Evolutionary conservation across 1,284 basidiomycete species (phyloP).

Genomic region (Ustilago tritici): DNA sequence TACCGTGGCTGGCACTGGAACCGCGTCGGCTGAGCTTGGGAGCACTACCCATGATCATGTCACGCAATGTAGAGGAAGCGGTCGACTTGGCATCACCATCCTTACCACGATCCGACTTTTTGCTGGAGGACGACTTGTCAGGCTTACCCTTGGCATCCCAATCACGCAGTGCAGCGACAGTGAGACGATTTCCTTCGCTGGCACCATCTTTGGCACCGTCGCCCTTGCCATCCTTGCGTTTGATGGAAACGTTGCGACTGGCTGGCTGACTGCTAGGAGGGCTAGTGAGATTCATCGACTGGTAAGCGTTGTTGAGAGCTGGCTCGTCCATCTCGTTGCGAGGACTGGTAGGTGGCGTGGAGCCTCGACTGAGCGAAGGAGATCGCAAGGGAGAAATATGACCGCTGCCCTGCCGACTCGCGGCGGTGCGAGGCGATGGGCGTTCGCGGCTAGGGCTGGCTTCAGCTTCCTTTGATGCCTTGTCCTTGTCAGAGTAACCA

Average conservation of each 20-base stretch:
- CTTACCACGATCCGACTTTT: slow-evolving; percentile 52
- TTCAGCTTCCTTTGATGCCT: slow-evolving; percentile 7
- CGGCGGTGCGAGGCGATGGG: slow-evolving; percentile 31
- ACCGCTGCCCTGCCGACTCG: slow-evolving; percentile 44
- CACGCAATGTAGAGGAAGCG: slow-evolving; percentile 63
- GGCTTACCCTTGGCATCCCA: slow-evolving; percentile 60
- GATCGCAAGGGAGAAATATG: slow-evolving; percentile 52
- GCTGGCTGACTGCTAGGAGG: slow-evolving; percentile 53
- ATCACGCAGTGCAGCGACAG: slow-evolving; percentile 64
- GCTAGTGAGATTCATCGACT: slow-evolving; percentile 54
- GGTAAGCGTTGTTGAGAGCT: slow-evolving; percentile 40
- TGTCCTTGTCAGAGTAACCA: slow-evolving; percentile 39
- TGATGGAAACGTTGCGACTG: slow-evolving; percentile 61
- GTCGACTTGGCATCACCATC: slow-evolving; percentile 62
- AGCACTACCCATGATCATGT: slow-evolving; percentile 67
- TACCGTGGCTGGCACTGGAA: slow-evolving; percentile 58
- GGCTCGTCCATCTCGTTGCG: slow-evolving; percentile 51
- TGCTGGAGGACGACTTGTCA: slow-evolving; percentile 40
- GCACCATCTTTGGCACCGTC: slow-evolving; percentile 26
- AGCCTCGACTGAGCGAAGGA: slow-evolving; percentile 44
- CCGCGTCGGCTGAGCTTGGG: slow-evolving; percentile 65
- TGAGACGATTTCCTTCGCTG: slow-evolving; percentile 55
- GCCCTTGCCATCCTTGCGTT: slow-evolving; percentile 45
- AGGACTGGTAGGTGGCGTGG: slow-evolving; percentile 57
- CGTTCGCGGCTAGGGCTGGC: slow-evolving; percentile 41